These are phyloP conservation scores for Pseudonitzschia multistriata DNA, from an alignment of 108 stramenopile genomes.

Conservation along the genomic window DNA sequence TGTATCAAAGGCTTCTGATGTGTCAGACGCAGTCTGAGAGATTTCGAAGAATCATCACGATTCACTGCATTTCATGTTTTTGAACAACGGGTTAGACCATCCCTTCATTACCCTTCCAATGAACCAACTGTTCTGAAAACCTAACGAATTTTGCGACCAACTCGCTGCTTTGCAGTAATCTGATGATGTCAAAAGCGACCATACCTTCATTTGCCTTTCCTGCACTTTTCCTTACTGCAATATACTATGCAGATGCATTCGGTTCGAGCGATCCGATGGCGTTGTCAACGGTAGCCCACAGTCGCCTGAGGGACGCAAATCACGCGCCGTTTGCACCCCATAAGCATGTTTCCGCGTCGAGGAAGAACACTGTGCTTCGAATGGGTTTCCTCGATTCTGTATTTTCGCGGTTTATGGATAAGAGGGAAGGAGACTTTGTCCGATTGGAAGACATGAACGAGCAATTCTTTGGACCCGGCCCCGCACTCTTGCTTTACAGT, in stretches of 20 bases:
- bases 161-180: too few relatives aligned
- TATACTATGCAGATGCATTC: neutral
- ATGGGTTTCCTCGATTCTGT: conserved; percentile 41
- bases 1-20: too few relatives aligned
- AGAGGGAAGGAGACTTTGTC: conserved; percentile 60
- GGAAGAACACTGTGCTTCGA: conserved; percentile 6
- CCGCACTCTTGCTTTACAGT: conserved; percentile 59
- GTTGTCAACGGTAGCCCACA: neutral
- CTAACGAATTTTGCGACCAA: too few relatives aligned
- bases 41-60: too few relatives aligned
- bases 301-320: too few relatives aligned
- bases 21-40: too few relatives aligned
- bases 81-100: too few relatives aligned
- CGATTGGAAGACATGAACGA: conserved; percentile 37
- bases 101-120: too few relatives aligned
- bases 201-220: neutral
- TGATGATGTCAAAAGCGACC: neutral
- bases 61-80: too few relatives aligned
- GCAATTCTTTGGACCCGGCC: conserved; percentile 60
- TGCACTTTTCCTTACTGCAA: neutral
- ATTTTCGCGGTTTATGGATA: conserved; percentile 9
- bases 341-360: neutral
- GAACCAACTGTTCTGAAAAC: too few relatives aligned
- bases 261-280: neutral
- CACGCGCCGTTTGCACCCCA: too few relatives aligned